Base-by-base conservation (phyloP, 2,329 filamentous ascomycete species). In the Aspergillus sp. region DNA sequence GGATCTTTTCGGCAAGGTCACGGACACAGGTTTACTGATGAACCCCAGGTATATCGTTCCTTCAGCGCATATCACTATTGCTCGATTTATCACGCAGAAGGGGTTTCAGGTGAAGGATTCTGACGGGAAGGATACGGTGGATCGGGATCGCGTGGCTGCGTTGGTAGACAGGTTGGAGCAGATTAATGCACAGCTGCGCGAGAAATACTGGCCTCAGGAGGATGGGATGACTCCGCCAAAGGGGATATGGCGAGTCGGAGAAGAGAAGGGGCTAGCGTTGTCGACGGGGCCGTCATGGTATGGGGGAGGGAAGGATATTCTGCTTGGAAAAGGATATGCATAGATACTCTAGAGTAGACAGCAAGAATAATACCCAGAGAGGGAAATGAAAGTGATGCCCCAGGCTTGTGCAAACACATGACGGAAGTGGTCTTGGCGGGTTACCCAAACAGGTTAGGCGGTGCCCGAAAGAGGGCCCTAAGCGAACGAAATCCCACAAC, bases 61-160 rank as follows among this genome's bases (percentile, higher is more conserved):
- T 1, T 93, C 88, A 44, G 90, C 90, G 14, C 93, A 97, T 74
- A 82, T 96, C 65, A 96, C 93, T 0, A 82, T 97, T 52, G 92
- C 83, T 0, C 80, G 93, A 3, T 96, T 94, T 67, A 80, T 96
- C 41, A 80, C 79, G 9, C 80, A 84, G 38, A 75, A 79, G 11
- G 89, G 92, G 41, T 76, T 79, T 53, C 49, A 59, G 36, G 63
- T 66, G 35, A 67, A 68, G 1, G 57, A 62, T 4, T 63, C 30
- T 35, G 79, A 73, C 4, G 69, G 59, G 17, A 41, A 45, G 16
- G 46, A 49, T 24, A 48, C 57, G 66, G 50, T 73, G 57, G 60
- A 81, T 59, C 75, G 76, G 1, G 76, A 76, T 52, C 83, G 82
- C 67, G 80, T 91, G 60, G 69, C 76, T 61, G 71, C 63, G n/a